Percentiles rank a stretch among this genome's conserved stretches.
phyloP scores from a whole-genome alignment of 2,329 filamentous ascomycete species.

The Aspergillus persii region DNA sequence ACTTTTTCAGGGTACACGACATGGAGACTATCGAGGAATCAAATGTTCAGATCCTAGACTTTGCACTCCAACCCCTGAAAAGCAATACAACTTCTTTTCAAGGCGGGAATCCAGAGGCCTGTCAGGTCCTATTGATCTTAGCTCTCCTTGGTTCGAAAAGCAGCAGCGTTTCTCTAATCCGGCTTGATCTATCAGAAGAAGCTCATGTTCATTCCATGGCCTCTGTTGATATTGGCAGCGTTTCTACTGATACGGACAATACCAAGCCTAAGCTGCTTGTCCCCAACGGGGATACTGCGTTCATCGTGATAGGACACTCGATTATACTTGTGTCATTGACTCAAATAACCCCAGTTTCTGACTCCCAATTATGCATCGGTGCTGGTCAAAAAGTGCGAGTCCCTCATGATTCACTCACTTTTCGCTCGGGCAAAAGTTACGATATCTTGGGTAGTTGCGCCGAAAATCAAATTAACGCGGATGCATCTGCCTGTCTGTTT shows the following conservation, averaged over 20 bases:
- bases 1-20: constrained; percentile 54
- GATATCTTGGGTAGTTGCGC: constrained; percentile 50
- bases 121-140: constrained; percentile 60
- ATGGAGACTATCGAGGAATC: constrained; percentile 53
- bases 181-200: constrained; percentile 60
- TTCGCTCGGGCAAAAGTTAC: constrained; percentile 56
- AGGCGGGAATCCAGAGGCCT: constrained; percentile 49
- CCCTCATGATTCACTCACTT: constrained; percentile 84
- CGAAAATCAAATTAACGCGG: constrained; percentile 45
- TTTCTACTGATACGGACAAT: constrained; percentile 18
- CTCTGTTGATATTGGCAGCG: constrained; percentile 63
- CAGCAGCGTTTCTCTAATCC: constrained; percentile 71
- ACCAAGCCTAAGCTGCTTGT: constrained; percentile 68
- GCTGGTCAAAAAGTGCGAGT: constrained; percentile 61
- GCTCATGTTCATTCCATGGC: constrained; percentile 64
- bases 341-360: constrained; percentile 67
- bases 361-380: constrained; percentile 67
- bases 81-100: constrained; percentile 46
- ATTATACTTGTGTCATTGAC: constrained; percentile 74
- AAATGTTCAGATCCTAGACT: constrained; percentile 74
- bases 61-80: constrained; percentile 56
- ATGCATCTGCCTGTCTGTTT: constrained; percentile 47
- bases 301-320: constrained; percentile 74
- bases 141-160: constrained; percentile 49
- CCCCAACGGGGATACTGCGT: constrained; percentile 75